These are phyloP conservation scores for Penicillium sclerotiorum DNA, from an alignment of 2,329 filamentous ascomycete species.

Conservation along the genomic window DNA sequence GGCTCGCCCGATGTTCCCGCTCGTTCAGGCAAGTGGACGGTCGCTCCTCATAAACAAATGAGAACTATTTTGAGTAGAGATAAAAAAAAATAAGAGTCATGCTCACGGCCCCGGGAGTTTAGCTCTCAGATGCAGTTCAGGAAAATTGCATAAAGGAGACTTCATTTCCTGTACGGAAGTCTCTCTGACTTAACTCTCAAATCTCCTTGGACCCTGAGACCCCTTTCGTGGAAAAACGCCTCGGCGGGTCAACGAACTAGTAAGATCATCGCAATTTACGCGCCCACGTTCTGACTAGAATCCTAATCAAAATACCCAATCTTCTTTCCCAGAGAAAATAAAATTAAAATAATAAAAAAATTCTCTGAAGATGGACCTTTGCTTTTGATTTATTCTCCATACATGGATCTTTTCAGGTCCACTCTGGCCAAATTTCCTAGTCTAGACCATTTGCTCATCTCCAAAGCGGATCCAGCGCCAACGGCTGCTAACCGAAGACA, in stretches of 20 bases:
- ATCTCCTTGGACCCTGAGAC: background rate
- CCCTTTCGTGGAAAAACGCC: background rate
- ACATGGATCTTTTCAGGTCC: too few relatives aligned
- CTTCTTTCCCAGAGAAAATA: background rate
- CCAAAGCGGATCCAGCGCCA: background rate
- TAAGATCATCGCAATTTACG: background rate
- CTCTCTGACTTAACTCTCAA: too few relatives aligned
- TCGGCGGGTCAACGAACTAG: background rate
- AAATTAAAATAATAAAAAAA: too few relatives aligned
- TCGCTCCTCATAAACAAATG: slow-evolving; percentile 9
- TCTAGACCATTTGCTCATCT: too few relatives aligned
- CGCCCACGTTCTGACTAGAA: background rate
- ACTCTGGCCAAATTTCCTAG: background rate
- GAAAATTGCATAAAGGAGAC: too few relatives aligned
- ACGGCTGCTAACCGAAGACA: background rate
- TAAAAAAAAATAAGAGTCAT: too few relatives aligned
- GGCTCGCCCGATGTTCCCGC: background rate
- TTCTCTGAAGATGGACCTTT: too few relatives aligned
- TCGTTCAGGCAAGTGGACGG: slow-evolving; percentile 4
- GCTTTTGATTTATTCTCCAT: too few relatives aligned
- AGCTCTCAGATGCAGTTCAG: background rate
- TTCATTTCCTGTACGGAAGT: too few relatives aligned
- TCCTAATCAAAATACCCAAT: background rate
- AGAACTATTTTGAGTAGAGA: too few relatives aligned
- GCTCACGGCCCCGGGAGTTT: too few relatives aligned